These are phyloP conservation scores for Debaryomyces castellii DNA, from an alignment of 805 yeast genomes.

Conservation along the genomic window DNA sequence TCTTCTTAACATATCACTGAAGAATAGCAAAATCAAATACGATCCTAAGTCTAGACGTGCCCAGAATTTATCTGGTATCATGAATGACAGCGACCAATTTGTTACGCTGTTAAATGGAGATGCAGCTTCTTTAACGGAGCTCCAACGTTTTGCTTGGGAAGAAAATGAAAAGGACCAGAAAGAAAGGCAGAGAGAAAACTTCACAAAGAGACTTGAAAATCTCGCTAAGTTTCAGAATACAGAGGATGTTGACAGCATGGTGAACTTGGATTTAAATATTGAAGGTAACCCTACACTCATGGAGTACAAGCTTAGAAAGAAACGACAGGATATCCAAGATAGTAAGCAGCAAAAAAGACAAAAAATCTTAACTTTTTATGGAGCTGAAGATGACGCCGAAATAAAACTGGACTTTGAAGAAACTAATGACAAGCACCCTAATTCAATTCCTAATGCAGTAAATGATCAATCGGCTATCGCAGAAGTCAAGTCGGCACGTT, in stretches of 20 bases:
- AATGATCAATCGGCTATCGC: background rate
- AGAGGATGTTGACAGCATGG: conserved; percentile 12
- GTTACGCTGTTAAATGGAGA: conserved; percentile 43
- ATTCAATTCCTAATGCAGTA: background rate
- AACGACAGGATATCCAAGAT: conserved; percentile 11
- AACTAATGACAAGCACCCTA: background rate
- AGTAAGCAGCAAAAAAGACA: conserved; percentile 8
- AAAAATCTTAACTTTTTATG: background rate
- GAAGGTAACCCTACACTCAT: conserved; percentile 40
- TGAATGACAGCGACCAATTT: conserved; percentile 46
- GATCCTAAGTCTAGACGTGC: conserved; percentile 53
- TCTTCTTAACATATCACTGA: conserved; percentile 48
- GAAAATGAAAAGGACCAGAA: conserved; percentile 14
- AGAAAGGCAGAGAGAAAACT: conserved; percentile 6
- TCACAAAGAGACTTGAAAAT: conserved; percentile 7
- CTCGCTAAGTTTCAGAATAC: conserved; percentile 4
- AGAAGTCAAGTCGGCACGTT: background rate
- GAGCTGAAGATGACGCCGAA: background rate
- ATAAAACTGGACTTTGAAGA: background rate
- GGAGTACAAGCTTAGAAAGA: conserved; percentile 25
- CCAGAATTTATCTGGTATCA: conserved; percentile 28
- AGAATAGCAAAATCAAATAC: conserved; percentile 39
- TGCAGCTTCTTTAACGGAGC: conserved; percentile 17
- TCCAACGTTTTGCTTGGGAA: conserved; percentile 40
- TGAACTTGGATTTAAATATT: conserved; percentile 26